Percentiles rank a stretch among this genome's conserved stretches.
These are phyloP conservation scores for Kokia cookei DNA, from an alignment of 441 rosid species.

Conservation along the genomic window DNA sequence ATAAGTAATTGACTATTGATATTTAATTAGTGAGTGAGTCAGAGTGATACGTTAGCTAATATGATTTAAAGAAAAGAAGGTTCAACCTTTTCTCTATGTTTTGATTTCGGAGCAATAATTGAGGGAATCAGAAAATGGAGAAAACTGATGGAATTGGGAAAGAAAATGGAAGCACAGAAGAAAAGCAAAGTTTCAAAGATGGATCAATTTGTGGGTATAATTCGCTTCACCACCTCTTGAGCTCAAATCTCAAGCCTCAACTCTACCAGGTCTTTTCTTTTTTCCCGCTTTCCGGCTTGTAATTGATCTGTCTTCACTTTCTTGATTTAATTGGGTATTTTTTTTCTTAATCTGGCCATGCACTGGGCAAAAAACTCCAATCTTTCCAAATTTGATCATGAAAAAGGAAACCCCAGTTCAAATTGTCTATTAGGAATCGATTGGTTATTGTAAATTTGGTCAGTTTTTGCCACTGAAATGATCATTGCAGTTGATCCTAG, in stretches of 20 bases:
- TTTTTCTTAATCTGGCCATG: not conserved
- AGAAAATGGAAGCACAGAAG: conserved; percentile 18
- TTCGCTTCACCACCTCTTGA: conserved; percentile 67
- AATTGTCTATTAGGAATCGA: not conserved
- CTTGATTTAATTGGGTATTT: not conserved
- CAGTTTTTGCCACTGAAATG: not conserved
- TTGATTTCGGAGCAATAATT: not conserved
- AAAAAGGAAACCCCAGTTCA: not conserved
- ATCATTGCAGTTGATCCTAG: not conserved
- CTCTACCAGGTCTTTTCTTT: conserved; percentile 55
- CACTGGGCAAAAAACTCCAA: not conserved
- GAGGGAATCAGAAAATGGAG: conserved; percentile 16
- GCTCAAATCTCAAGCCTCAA: conserved; percentile 68
- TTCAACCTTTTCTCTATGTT: not conserved
- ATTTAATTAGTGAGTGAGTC: not conserved
- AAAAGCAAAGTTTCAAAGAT: conserved; percentile 19
- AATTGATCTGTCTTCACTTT: not conserved
- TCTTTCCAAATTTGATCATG: not conserved
- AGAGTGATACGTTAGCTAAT: not conserved
- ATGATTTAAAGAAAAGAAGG: not conserved
- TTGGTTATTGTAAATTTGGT: not conserved
- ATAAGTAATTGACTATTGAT: not conserved
- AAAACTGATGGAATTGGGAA: conserved; percentile 7
- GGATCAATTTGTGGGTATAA: conserved; percentile 81
- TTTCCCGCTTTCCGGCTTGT: not conserved